Base-by-base conservation (phyloP, 495 filamentous ascomycete genomes). In the Podospora australis region DNA sequence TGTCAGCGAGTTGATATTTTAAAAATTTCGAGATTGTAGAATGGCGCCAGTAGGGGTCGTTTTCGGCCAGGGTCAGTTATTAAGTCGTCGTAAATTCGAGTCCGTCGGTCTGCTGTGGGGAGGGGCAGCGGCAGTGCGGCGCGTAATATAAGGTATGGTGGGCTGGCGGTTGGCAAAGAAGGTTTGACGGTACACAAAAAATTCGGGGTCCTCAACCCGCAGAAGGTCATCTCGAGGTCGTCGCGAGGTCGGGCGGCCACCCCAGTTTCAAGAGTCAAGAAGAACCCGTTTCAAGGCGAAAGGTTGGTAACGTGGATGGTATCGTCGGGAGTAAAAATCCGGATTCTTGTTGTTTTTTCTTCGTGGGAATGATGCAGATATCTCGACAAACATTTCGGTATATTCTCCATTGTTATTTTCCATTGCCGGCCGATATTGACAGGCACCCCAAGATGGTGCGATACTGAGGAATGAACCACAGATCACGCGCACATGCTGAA, bases 121-220 rank as follows among this genome's bases (percentile, higher is more conserved):
- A 50, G 23, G 26, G 53, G 40, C 40, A 29, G 40, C 39, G 46
- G 28, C 25, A 44, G 48, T 52, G 54, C 53, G 59, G 49, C 54
- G 52, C 57, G 44, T 55, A 55, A 52, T 57, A 60, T 63, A 53
- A 53, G 42, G 57, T 46, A 29, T 44, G 32, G 25, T 49, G 17
- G 17, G 26, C 13, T 28, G 39, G 23, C 24, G 40, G 50, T 10
- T 44, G 53, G 29, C 30, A 42, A 22, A 24, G 22, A 23, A 39
- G 32, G 21, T 46, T 46, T 26, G 29, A 44, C 44, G 30, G 48
- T 30, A n/a, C n/a, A n/a, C 45, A 17, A 29, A 40, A 25, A 39
- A 30, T 20, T 42, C 26, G 39, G 28, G 30, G 43, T 23, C 20
- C 24, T 24, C 17, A 11, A 13, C 34, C 19, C 36, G 44, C 10